Evolutionary conservation across 805 yeast genomes (phyloP), one percentile per base, ranked within the genome.

Genomic region (Saccharomycopsis capsularis): DNA sequence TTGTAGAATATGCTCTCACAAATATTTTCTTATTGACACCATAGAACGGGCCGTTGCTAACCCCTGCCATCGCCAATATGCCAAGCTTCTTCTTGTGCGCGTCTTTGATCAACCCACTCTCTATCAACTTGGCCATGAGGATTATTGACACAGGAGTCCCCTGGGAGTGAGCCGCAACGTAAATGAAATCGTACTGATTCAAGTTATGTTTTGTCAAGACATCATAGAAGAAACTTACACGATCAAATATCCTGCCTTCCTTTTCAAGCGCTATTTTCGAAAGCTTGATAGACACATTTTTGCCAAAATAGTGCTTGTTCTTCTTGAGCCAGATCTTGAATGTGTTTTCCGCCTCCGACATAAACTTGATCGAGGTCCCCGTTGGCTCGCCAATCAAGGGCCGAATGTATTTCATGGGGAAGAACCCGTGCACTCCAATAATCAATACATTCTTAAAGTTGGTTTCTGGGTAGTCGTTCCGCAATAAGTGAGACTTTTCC

Each of bases 401-500:
- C 45, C 99, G 68, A 7, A 93, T 70, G 73, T 88, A 81, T 54
- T 76, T 78, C 1, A 88, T 85, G 0, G 99, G 99, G 68, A 93
- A 91, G 60, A 90, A 91, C 0, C 99, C 99, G 67, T 91, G 99
- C 1, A 91, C 90, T 0, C 99, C 99, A 51, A 91, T 79, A 32
- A 93, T 83, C 27, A 91, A 73, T 0, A 85, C 85, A 54, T 80
- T 78, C 50, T 76, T 75, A 34, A 78, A 44, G 16, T 47, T 44
- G n/a, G 44, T 46, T 16, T 46, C 34, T 4, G 53, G 51, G 2
- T 27, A 18, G 5, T 29, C 18, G 32, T 50, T 52, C 32, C 55
- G 35, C 19, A 41, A 22, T 19, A 47, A 42, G n/a, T 34, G 38
- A 9, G 38, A 13, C 18, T 34, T 34, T 11, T 34, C 38, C n/a